phyloP scores from a whole-genome alignment of 164 flowering plant species.

The Stephania yunnanensis region DNA sequence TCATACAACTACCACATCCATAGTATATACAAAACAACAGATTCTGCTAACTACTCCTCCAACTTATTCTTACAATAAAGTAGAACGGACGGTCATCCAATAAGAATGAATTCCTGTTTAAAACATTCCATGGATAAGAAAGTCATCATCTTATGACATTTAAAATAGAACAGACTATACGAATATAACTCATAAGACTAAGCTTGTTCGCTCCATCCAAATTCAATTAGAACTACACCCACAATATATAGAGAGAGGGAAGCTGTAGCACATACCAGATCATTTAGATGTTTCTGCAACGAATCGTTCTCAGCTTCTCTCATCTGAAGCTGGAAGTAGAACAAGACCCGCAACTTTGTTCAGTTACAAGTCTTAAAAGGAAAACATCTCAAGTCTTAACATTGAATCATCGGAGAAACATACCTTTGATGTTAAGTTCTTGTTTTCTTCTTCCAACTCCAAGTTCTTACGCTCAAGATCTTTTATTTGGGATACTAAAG shows the following conservation, averaged over 20 bases:
- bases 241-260: neutral
- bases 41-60: neutral
- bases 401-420: too few species aligned
- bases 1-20: neutral
- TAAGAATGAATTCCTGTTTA: neutral
- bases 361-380: neutral
- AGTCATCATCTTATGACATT: neutral
- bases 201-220: too few species aligned
- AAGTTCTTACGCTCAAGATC: constrained; percentile 56
- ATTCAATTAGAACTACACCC: too few species aligned
- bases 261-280: constrained; percentile 46
- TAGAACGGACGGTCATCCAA: neutral
- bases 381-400: neutral
- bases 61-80: neutral
- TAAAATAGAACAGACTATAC: neutral
- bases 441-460: constrained; percentile 63
- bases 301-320: constrained; percentile 49
- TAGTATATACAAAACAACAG: neutral
- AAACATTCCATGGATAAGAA: neutral
- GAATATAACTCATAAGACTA: too few species aligned
- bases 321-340: constrained; percentile 49
- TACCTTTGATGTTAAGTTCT: constrained; percentile 47
- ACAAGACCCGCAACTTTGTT: neutral
- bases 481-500: constrained; percentile 58
- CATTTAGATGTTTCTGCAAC: constrained; percentile 53